Evolutionary conservation across 331 rosid genomes (phyloP).

Genomic region (Prunus yedoensis): DNA sequence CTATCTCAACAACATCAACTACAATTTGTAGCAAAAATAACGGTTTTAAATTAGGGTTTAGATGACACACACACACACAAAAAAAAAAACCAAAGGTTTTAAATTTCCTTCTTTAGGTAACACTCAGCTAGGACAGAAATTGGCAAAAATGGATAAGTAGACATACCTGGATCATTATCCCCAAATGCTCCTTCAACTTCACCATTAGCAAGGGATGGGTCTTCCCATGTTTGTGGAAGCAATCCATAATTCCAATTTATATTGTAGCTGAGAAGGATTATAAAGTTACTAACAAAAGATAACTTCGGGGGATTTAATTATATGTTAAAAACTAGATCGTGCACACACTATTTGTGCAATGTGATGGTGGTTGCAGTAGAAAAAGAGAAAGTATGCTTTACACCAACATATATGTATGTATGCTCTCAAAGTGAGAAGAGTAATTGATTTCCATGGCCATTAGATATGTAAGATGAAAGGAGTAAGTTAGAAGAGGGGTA

Average conservation of each 20-base stretch:
- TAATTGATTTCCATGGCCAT: no score
- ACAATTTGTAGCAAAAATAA: constrained; percentile 26
- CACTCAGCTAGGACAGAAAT: not conserved
- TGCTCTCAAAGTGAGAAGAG: no score
- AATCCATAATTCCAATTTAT: constrained; percentile 98
- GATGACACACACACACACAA: no score
- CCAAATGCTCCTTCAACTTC: constrained; percentile 98
- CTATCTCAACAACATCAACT: constrained; percentile 98
- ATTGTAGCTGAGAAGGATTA: constrained; percentile 60
- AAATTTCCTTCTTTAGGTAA: not conserved
- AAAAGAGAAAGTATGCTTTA: not conserved
- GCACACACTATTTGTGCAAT: not conserved
- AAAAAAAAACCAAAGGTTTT: not conserved
- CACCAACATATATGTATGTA: no score
- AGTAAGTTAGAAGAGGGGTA: no score
- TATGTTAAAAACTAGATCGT: no score
- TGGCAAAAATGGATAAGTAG: not conserved
- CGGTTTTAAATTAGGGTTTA: not conserved
- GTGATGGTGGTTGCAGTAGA: not conserved
- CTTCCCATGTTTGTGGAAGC: constrained; percentile 99
- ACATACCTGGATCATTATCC: constrained; percentile 91
- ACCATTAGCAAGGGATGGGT: constrained; percentile 83
- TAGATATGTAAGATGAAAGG: not conserved
- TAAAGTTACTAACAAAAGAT: not conserved
- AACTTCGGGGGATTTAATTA: not conserved